Base-by-base conservation (phyloP, 805 yeast species). In the Yarrowia alimentaria region DNA sequence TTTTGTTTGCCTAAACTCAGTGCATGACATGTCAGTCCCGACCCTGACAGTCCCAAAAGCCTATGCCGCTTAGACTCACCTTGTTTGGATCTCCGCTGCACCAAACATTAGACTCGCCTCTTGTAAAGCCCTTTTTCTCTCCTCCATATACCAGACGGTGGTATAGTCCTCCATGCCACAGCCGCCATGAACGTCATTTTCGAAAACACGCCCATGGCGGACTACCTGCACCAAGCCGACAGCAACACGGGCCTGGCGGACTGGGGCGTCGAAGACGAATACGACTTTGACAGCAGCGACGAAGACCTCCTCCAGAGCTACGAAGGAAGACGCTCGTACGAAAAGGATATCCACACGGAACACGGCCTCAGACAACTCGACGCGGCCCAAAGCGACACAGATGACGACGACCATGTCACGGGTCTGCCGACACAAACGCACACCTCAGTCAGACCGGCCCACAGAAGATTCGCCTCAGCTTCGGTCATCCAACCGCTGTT, bases 201-300 rank as follows among this genome's bases (percentile, higher is more conserved):
- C 47, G 63, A 57, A 38, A 65, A 57, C 52, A 61, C 64, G 30
- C 67, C 66, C 20, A 52, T 64, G 30, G 64, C 62, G 11, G 61
- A 58, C 25, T 60, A 63, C 38, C 55, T 62, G 19, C 45, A 54
- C 11, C 60, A 61, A 22, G 50, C 37, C 6, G 50, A 43, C 30
- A n/a, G n/a, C n/a, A 43, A n/a, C 22, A 29, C 52, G 14, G 62
- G 65, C 5, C 53, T 58, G 21, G 60, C 62, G 22, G 68, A 64
- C 54, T 64, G 68, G 68, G 68, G 68, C 4, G 59, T 64, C 13
- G 67, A 63, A 6, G 58, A 51, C 12, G 51, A 25, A n/a, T 21
- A 35, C 53, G 49, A 43, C 37, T 43, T 43, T 9, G 50, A 43
- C 37, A 30, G 37, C 12, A 30, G 37, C 17, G 50, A 43, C 16